Evolutionary conservation across 1,284 basidiomycete genomes (phyloP), one percentile per base, ranked within the genome.

Genomic region (Ceratobasidium sp.): DNA sequence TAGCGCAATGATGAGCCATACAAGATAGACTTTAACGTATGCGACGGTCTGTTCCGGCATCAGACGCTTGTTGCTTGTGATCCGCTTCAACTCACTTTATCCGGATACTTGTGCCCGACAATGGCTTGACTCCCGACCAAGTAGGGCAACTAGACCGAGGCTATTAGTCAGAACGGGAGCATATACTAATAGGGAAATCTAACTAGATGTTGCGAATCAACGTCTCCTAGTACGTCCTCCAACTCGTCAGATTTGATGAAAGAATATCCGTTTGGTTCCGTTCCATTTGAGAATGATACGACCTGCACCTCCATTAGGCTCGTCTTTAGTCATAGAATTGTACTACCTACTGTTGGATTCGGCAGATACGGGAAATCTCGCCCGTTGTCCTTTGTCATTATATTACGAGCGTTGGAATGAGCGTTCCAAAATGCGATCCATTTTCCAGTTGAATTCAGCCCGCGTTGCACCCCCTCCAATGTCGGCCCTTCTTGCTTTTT

Each of bases 301-400:
- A 74, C 29, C 71, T 74, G n/a, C 13, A 8, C 13, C 19, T 17
- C 29, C 29, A 37, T 46, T 22, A 34, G 51, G 7, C 19, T 44
- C 13, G 25, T 19, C 32, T 17, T 51, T 29, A 71, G 43, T 19
- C 15, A 13, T 44, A 7, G 25, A 15, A 2, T 4, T 52, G 5
- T n/a, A 40, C 9, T n/a, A 34, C 71, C 43, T n/a, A 64, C 71
- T 19, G 71, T 74, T 5, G 71, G 71, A 29, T 74, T 74, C n/a
- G 71, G 71, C 0, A 74, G 46, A 64, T 74, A 74, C 7, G 2
- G 25, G 11, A 44, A 43, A 29, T 73, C 56, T 25, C 61, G 34
- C 19, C 71, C 71, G 34, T 74, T 74, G 37, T 74, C 71, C 46
- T 74, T 74, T 15, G 49, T 34, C 46, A 74, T n/a, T 29, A 59